Conservation (phyloP, 805 yeast genomes). For the Saturnispora bothae region DNA sequence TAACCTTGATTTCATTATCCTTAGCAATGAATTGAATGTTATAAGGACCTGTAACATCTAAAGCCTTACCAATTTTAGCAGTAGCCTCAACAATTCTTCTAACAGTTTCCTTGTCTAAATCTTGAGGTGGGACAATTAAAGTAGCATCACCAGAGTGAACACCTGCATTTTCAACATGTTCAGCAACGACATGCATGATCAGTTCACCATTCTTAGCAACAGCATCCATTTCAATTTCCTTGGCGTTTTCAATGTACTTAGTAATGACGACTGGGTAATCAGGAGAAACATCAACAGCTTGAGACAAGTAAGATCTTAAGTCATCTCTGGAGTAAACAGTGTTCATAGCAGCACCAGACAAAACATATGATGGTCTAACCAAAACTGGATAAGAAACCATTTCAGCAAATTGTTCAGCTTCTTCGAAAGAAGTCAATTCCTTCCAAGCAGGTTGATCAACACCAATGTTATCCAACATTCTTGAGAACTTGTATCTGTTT, state of each 20-base stretch:
- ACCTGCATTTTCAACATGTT: slow-evolving; percentile 98
- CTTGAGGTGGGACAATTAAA: slow-evolving; percentile 84
- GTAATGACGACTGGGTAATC: slow-evolving; percentile 97
- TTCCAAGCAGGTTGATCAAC: slow-evolving; percentile 99
- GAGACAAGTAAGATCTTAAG: slow-evolving; percentile 74
- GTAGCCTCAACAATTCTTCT: slow-evolving; percentile 76
- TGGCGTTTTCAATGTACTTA: slow-evolving; percentile 91
- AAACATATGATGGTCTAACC: slow-evolving; percentile 94
- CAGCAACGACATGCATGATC: slow-evolving; percentile 95
- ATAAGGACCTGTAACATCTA: slow-evolving; percentile 96
- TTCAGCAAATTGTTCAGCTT: slow-evolving; percentile 88
- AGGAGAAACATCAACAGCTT: slow-evolving; percentile 95
- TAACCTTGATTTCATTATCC: slow-evolving; percentile 66
- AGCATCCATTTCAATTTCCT: slow-evolving; percentile 98
- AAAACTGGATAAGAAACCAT: slow-evolving; percentile 88
- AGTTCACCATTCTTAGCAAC: slow-evolving; percentile 92
- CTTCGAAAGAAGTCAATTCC: slow-evolving; percentile 84
- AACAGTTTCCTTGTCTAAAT: slow-evolving; percentile 55
- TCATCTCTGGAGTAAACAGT: slow-evolving; percentile 87
- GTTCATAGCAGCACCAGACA: slow-evolving; percentile 99
- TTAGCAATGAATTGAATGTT: slow-evolving; percentile 93
- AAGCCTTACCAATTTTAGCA: slow-evolving; percentile 86
- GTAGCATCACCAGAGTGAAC: slow-evolving; percentile 99
- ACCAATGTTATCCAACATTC: slow-evolving; percentile 92
- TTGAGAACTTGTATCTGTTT: slow-evolving; percentile 93